Base-by-base conservation (phyloP, 768 basidiomycete species). In the Termitomyces sp. region DNA sequence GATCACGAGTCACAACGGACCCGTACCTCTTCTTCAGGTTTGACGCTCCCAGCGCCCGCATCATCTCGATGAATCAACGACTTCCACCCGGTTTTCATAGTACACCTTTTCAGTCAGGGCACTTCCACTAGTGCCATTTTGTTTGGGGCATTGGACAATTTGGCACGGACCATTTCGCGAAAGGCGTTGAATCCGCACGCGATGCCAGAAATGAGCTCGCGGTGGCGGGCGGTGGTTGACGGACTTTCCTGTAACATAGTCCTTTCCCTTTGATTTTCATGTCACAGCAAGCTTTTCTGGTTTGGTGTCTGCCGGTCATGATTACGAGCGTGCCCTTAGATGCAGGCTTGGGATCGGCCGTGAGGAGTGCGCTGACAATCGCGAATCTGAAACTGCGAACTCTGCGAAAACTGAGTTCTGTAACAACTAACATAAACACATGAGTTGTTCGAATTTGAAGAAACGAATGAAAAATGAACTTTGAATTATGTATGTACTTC, bases 221-320 rank as follows among this genome's bases (percentile, higher is more conserved):
- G n/a, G n/a, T n/a, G n/a, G n/a, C n/a, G n/a, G 81, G 58, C 84
- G 80, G 58, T 81, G 71, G 41, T 75, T 74, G 15, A 88, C 87
- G 16, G 83, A 80, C 61, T 84, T 89, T 25, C 88, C 89, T 1
- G 79, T 84, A n/a, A n/a, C n/a, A n/a, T 42, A 97, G 79, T 10
- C 92, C 93, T 70, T 97, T 94, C 72, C 95, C 91, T 68, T 91
- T 88, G 70, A 94, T 89, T 73, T 97, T 98, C 94, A 94, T 94
- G 60, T 92, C 85, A 63, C 93, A 93, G 68, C 97, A 97, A 7
- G 77, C 89, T 59, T 85, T 86, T 64, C 91, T 93, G 55, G n/a
- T n/a, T n/a, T n/a, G n/a, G n/a, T n/a, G n/a, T 62, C 92, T 89
- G n/a, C 98, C 98, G 60, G 88, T 80, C 94, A 96, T 96, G 68